Percentiles rank a stretch among this genome's conserved stretches.
Conservation (phyloP, 495 filamentous ascomycete species). For the Talaromyces liani region DNA sequence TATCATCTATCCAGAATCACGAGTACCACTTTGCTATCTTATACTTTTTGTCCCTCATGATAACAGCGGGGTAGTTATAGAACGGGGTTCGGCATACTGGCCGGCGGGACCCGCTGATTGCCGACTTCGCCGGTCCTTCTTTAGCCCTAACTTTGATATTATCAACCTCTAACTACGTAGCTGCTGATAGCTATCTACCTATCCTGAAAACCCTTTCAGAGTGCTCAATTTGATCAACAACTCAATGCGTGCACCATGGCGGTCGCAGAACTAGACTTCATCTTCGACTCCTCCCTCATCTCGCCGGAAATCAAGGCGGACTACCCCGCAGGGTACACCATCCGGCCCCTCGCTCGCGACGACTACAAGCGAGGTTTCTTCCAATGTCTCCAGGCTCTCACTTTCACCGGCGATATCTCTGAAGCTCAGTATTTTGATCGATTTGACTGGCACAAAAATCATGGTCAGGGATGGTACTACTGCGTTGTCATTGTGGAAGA, state of each 20-base stretch:
- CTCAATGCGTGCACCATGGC: neutral
- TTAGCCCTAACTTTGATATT: neutral
- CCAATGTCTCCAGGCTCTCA: conserved; percentile 4
- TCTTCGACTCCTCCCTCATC: conserved; percentile 6
- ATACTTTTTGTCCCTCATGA: neutral
- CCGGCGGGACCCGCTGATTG: neutral
- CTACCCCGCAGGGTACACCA: conserved; percentile 7
- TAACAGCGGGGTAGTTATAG: neutral
- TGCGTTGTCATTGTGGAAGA: conserved; percentile 9
- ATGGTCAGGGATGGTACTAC: conserved; percentile 8
- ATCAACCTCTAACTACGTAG: neutral
- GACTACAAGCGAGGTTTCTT: conserved; percentile 5
- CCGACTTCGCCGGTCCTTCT: neutral
- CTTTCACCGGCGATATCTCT: conserved; percentile 1
- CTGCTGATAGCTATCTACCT: neutral
- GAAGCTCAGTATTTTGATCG: neutral
- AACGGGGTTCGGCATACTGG: neutral
- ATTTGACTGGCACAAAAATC: conserved; percentile 7
- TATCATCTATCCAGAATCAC: too few species aligned
- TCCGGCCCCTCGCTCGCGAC: conserved; percentile 8
- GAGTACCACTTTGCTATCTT: neutral
- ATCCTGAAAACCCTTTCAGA: neutral
- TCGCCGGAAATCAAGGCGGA: conserved; percentile 3
- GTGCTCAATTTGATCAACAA: neutral
- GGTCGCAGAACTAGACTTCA: neutral